Base-by-base conservation (phyloP, 306 rosid species). In the Hippophae gyantsensis region DNA sequence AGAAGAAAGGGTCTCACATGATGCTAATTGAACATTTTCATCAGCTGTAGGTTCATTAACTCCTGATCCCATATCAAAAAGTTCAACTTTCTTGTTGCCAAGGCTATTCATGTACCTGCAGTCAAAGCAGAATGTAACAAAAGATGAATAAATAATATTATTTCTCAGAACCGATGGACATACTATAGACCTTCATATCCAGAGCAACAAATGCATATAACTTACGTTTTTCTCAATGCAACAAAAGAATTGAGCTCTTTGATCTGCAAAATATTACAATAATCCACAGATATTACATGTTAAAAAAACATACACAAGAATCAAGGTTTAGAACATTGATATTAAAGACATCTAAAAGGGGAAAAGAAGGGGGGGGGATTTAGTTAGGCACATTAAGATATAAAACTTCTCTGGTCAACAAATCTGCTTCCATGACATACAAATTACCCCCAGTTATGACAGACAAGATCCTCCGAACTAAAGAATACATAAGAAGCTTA, bases 161-260 rank as follows among this genome's bases (percentile, higher is more conserved):
- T 32, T 32, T 41, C 11, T 51, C 25, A 42, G 13, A 64, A 49
- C 25, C 14, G 48, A 66, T 44, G 54, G 52, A 42, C 45, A 69
- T 61, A 41, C 43, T n/a, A 47, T 12, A 42, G 61, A 11, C 13
- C 38, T 32, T 32, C 38, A 32, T 32, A 2, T 32, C 38, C 38
- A 32, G 38, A 32, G 38, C 38, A 32, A 32, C 42, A 77, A 60
- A 64, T 48, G 50, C 32, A 68, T 26, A 43, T 60, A 69, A 74
- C 89, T 87, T 78, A 87, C 98, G 97, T 86, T 84, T 93, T 93
- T 77, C 99, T 82, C 84, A 93, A 74, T 62, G 92, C 94, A 65
- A 93, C 94, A 61, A 82, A 88, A 51, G 95, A 86, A 69, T 93
- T 93, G 69, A 93, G 90, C 86, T 93, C 99, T 76, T 93, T 93